A percentile compares a stretch with the other conserved stretches of the same genome.
These are phyloP conservation scores for Spergularia azorica DNA, from an alignment of 179 eudicot genomes.

Conservation along the genomic window DNA sequence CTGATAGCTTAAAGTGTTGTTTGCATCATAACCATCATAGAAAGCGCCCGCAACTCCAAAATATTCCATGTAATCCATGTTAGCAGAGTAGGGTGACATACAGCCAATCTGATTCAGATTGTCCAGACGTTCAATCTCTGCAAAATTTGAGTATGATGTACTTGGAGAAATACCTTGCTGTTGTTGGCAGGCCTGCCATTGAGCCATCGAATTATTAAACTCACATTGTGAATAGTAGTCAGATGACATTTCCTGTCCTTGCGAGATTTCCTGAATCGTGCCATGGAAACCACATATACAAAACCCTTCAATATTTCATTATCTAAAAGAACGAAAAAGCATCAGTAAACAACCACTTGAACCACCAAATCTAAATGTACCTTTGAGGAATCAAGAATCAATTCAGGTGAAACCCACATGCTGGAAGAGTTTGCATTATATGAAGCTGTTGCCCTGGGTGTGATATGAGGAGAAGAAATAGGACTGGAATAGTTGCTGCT, in stretches of 20 bases:
- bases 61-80: constrained; percentile 48
- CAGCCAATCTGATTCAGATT: constrained; percentile 45
- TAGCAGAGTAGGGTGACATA: constrained; percentile 55
- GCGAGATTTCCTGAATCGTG: constrained; percentile 48
- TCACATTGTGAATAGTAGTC: constrained; percentile 44
- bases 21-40: constrained; percentile 47
- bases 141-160: constrained; percentile 73
- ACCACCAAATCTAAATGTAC: constrained; percentile 28
- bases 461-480: constrained; percentile 52
- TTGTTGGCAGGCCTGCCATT: constrained; percentile 45
- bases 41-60: constrained; percentile 46
- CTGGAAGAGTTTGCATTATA: constrained; percentile 38
- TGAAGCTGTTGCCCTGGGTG: constrained; percentile 37
- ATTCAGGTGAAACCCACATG: constrained; percentile 61
- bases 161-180: constrained; percentile 54
- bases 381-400: constrained; percentile 80
- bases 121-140: constrained; percentile 53
- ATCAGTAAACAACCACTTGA: neutral
- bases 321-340: neutral
- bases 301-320: neutral
- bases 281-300: constrained; percentile 22
- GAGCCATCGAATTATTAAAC: constrained; percentile 36
- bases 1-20: constrained; percentile 40
- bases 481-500: constrained; percentile 61
- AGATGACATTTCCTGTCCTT: constrained; percentile 37